A percentile compares a stretch with the other conserved stretches of the same genome.
These are phyloP conservation scores for Nemania sp. DNA, from an alignment of 2,329 filamentous ascomycete species.

Conservation along the genomic window DNA sequence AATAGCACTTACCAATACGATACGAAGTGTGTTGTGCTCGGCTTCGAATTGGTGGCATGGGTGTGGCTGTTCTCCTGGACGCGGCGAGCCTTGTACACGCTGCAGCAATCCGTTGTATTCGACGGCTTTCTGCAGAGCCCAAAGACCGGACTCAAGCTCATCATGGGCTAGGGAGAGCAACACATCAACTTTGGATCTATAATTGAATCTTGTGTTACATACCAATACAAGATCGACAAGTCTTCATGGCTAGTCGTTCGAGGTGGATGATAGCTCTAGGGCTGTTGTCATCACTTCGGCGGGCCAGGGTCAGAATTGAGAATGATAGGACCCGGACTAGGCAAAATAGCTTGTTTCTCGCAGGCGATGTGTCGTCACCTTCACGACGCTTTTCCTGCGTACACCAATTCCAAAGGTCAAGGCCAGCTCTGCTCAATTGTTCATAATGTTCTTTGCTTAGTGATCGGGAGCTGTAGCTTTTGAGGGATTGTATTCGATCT, in stretches of 20 bases:
- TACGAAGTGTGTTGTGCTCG: slow-evolving; percentile 69
- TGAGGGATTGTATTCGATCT: slow-evolving; percentile 42
- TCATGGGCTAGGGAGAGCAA: slow-evolving; percentile 46
- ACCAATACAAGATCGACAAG: slow-evolving; percentile 65
- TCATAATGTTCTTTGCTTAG: slow-evolving; percentile 40
- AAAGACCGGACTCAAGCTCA: slow-evolving; percentile 60
- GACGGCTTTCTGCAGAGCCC: slow-evolving; percentile 66
- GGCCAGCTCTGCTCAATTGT: slow-evolving; percentile 59
- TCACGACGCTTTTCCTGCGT: slow-evolving; percentile 52
- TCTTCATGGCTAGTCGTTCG: slow-evolving; percentile 65
- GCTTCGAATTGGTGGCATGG: slow-evolving; percentile 48
- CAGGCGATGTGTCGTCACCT: slow-evolving; percentile 26
- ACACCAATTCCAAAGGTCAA: slow-evolving; percentile 68
- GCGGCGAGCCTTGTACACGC: slow-evolving; percentile 33
- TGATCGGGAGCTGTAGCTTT: slow-evolving; percentile 39
- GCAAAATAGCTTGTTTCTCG: slow-evolving; percentile 41
- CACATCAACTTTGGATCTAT: slow-evolving; percentile 13
- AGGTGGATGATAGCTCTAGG: slow-evolving; percentile 55
- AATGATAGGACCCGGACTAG: slow-evolving; percentile 63
- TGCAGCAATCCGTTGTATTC: slow-evolving; percentile 53
- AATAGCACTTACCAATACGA: slow-evolving; percentile 60
- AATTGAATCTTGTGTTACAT: slow-evolving; percentile 38
- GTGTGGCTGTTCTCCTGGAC: slow-evolving; percentile 37
- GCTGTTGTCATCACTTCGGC: slow-evolving; percentile 38
- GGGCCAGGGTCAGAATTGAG: slow-evolving; percentile 64